Evolutionary conservation across 2,329 filamentous ascomycete genomes (phyloP), one percentile per base, ranked within the genome.

Genomic region (Fusarium odoratissimum): DNA sequence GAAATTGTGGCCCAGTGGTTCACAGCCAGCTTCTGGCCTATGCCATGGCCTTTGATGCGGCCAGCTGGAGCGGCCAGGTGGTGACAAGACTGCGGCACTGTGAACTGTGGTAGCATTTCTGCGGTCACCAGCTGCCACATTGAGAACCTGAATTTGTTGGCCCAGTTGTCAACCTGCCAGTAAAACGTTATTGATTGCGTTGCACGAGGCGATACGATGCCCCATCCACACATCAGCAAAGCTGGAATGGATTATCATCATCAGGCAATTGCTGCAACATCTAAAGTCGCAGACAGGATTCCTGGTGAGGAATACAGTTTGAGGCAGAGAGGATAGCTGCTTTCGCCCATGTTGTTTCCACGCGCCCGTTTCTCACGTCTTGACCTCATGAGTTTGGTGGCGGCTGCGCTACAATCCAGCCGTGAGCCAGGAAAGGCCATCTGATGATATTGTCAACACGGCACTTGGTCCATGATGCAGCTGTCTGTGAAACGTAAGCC

Each of bases 1-100:
- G 57, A 25, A 61, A 37, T 40, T 68, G 40, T 63, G 42, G 38
- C 23, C 38, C 37, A 58, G 62, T 38, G 46, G 40, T 54, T 54
- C 49, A 54, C 25, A 38, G n/a, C 33, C 46, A 52, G 33, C 35
- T 30, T 25, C 21, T 40, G 35, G 46, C 46, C 28, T 60, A 9
- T 60, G 35, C 16, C 57, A 37, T 40, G 45, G 37, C 28, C 40
- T 58, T 40, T 51, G 23, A 64, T 69, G 66, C 45, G 51, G 58
- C 66, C 66, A 67, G 40, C 31, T 56, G 19, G 48, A 59, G 17
- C 61, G 48, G 48, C 46, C 62, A 46, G 48, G 25, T 58, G 64
- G 66, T 69, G 66, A 64, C 66, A 69, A 69, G 60, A 58, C 35
- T 68, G 57, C 58, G 49, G 58, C 64, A 69, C 64, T 69, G 57